Conservation (phyloP, 768 basidiomycete species). For the Mycena galopus region DNA sequence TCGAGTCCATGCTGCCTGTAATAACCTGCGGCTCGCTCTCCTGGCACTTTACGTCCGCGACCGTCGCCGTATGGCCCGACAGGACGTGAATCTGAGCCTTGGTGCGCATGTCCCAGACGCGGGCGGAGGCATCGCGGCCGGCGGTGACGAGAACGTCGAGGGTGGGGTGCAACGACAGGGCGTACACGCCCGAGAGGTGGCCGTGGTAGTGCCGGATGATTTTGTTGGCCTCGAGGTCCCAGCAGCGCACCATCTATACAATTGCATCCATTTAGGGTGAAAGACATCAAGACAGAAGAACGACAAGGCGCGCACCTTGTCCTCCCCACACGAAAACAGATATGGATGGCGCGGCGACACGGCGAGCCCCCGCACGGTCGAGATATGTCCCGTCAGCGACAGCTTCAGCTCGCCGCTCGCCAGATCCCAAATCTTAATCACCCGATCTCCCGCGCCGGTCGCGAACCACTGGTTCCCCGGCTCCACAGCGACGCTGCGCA, state of each 20-base stretch:
- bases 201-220: slow-evolving; percentile 99
- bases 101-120: slow-evolving; percentile 99
- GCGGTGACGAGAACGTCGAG: slow-evolving; percentile 95
- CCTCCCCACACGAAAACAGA: slow-evolving; percentile 97
- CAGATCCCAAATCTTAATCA: slow-evolving; percentile 99
- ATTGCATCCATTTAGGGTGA: slow-evolving; percentile 9
- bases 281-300: neutral
- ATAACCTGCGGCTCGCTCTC: slow-evolving; percentile 98
- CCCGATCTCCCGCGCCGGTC: slow-evolving; percentile 96
- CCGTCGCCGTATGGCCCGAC: slow-evolving; percentile 93
- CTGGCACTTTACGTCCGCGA: slow-evolving; percentile 96
- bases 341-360: slow-evolving; percentile 93
- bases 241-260: slow-evolving; percentile 97
- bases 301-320: slow-evolving; percentile 75
- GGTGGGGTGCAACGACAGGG: slow-evolving; percentile 93
- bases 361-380: slow-evolving; percentile 92
- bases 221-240: slow-evolving; percentile 99
- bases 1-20: slow-evolving; percentile 98
- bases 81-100: slow-evolving; percentile 96
- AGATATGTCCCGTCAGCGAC: slow-evolving; percentile 97
- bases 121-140: slow-evolving; percentile 95
- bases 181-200: slow-evolving; percentile 97
- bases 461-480: slow-evolving; percentile 99
- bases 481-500: slow-evolving; percentile 94
- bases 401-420: slow-evolving; percentile 97